Base-by-base conservation (phyloP, 805 yeast genomes). In the Starmerella cellae region DNA sequence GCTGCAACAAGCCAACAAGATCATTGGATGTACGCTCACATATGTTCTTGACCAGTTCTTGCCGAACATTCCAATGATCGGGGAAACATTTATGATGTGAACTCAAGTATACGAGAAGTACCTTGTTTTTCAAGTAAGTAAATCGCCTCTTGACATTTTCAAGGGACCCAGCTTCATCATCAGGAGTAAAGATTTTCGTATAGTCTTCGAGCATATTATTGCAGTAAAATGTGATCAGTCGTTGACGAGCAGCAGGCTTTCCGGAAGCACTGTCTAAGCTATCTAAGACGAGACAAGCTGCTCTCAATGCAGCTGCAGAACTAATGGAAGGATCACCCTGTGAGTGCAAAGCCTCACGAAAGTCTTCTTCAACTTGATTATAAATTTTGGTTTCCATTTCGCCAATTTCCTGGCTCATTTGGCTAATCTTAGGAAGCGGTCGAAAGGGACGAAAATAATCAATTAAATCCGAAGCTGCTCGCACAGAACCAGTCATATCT, bases 151-250 rank as follows among this genome's bases (percentile, higher is more conserved):
- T 70, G 39, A 91, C 62, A 60, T 91, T 91, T 45, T 91, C 98
- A 46, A 91, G 63, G 4, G 93, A 79, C 1, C 96, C 96, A 0
- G 98, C 98, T 61, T 91, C 98, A 53, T 85, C 96, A 13, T 75
- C 69, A 9, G 77, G 68, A 41, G 75, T 71, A 62, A 91, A 91
- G 10, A 91, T 83, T 19, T 74, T 64, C 28, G 70, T 70, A 35
- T 88, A 75, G 54, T 88, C 97, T 53, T 71, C 72, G 41, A 91
- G 65, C 48, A 79, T 76, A 24, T 67, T 67, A 43, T 71, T 73
- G 46, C 81, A 71, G 59, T 80, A 82, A 88, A 93, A 83, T 37
- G 69, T 73, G 8, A 75, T 61, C 37, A 88, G 66, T 53, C 77
- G 74, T 38, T 73, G 73, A 37, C 68, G 70, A 47, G 75, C 70